These are phyloP conservation scores for Ganoderma lucidum DNA, from an alignment of 1,284 basidiomycete species.

Conservation along the genomic window DNA sequence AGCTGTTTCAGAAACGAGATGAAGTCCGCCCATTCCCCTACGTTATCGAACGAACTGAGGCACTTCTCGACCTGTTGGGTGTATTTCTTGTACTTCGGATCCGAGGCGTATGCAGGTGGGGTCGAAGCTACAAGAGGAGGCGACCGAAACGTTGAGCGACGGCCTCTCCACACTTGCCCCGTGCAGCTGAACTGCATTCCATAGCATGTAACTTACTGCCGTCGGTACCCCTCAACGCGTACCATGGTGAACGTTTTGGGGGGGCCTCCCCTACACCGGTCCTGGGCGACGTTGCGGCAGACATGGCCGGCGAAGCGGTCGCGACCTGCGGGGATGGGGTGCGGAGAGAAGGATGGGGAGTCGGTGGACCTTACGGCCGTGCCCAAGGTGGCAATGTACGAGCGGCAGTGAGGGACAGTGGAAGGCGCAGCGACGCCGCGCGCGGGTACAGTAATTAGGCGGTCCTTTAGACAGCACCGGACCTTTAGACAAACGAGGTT, in stretches of 20 bases:
- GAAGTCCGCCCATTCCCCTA: slow-evolving; percentile 99
- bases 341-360: slow-evolving; percentile 3
- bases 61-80: slow-evolving; percentile 91
- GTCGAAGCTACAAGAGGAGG: slow-evolving; percentile 26
- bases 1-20: slow-evolving; percentile 97
- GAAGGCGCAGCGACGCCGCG: slow-evolving; percentile 2
- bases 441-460: too few species aligned
- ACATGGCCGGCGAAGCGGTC: slow-evolving; percentile 24
- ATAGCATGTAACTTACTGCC: slow-evolving; percentile 28
- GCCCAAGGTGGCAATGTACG: slow-evolving; percentile 3
- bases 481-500: too few species aligned
- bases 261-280: slow-evolving; percentile 23
- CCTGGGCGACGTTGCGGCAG: slow-evolving; percentile 31
- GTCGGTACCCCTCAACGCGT: slow-evolving; percentile 32
- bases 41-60: slow-evolving; percentile 92
- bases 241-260: slow-evolving; percentile 29
- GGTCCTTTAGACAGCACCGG: too few species aligned
- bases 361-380: slow-evolving; percentile 7
- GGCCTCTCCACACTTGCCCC: not conserved
- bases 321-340: slow-evolving; percentile 5
- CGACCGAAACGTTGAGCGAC: slow-evolving; percentile 1
- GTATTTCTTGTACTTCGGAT: slow-evolving; percentile 98
- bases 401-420: not conserved
- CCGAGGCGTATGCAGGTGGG: slow-evolving; percentile 65
- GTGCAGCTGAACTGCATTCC: not conserved